A percentile compares a stretch with the other conserved stretches of the same genome.
These are phyloP conservation scores for Ogataea pilisensis DNA, from an alignment of 805 yeast genomes.

Conservation along the genomic window DNA sequence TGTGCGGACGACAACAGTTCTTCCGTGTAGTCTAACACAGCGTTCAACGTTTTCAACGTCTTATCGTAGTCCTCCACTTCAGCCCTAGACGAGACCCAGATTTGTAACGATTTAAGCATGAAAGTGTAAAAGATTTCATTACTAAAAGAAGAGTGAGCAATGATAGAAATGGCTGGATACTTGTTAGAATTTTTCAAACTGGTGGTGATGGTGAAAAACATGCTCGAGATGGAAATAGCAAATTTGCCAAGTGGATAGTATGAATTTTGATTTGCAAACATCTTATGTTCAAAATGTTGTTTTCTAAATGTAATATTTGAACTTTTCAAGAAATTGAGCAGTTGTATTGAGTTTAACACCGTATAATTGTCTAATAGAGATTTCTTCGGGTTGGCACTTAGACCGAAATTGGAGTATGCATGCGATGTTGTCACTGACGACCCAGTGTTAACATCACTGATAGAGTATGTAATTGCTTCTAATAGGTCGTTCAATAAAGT, in stretches of 20 bases:
- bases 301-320: constrained; percentile 60
- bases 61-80: constrained; percentile 47
- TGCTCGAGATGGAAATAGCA: constrained; percentile 32
- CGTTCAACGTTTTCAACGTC: constrained; percentile 41
- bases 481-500: constrained; percentile 38
- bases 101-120: constrained; percentile 51
- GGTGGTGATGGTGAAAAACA: too few species aligned
- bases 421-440: constrained; percentile 39
- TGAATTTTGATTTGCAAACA: constrained; percentile 50
- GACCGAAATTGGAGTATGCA: constrained; percentile 44
- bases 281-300: constrained; percentile 56
- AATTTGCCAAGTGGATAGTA: constrained; percentile 48
- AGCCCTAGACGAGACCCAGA: constrained; percentile 66
- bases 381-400: constrained; percentile 39
- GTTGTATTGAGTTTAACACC: constrained; percentile 48
- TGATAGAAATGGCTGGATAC: constrained; percentile 36
- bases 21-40: constrained; percentile 30
- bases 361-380: constrained; percentile 43
- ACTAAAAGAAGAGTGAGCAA: constrained; percentile 41
- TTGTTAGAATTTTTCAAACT: constrained; percentile 1
- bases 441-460: constrained; percentile 34
- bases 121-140: constrained; percentile 52
- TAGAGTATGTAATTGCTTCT: constrained; percentile 33
- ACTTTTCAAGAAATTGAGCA: constrained; percentile 50
- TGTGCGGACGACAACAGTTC: constrained; percentile 12